phyloP scores from a whole-genome alignment of 257 asterid species.

The Solanum chaucha region DNA sequence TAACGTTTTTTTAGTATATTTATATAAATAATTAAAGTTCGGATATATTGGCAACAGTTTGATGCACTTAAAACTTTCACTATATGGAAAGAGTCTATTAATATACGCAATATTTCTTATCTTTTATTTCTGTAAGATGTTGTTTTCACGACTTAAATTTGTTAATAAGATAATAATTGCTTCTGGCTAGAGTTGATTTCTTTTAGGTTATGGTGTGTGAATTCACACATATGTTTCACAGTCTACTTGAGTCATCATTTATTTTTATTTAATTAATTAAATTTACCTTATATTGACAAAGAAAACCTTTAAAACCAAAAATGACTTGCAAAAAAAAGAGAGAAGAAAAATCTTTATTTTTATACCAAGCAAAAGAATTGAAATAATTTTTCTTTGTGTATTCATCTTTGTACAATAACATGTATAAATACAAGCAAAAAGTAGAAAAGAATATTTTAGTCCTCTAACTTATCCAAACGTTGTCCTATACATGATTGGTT shows the following conservation, averaged over 20 bases:
- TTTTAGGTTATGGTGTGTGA: neutral
- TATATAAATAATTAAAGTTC: too few species aligned
- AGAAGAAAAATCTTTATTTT: neutral
- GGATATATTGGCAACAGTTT: too few species aligned
- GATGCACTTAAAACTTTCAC: neutral
- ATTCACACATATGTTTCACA: neutral
- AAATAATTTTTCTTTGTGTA: neutral
- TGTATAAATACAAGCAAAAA: neutral
- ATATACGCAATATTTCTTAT: too few species aligned
- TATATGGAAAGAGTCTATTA: too few species aligned
- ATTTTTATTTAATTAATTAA: neutral
- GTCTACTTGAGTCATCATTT: neutral
- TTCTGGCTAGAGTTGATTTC: neutral
- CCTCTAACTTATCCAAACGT: neutral
- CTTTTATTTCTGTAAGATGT: too few species aligned
- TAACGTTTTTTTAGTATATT: neutral
- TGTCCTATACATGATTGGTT: neutral
- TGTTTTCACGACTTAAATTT: too few species aligned
- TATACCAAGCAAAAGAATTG: neutral
- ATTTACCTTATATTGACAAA: neutral
- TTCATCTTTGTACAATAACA: neutral
- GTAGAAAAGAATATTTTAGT: neutral
- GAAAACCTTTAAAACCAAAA: neutral
- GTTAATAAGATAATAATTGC: too few species aligned
- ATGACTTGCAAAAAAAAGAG: neutral